Evolutionary conservation across 106 monocot genomes (phyloP).

Genomic region (Vanilla planifolia): DNA sequence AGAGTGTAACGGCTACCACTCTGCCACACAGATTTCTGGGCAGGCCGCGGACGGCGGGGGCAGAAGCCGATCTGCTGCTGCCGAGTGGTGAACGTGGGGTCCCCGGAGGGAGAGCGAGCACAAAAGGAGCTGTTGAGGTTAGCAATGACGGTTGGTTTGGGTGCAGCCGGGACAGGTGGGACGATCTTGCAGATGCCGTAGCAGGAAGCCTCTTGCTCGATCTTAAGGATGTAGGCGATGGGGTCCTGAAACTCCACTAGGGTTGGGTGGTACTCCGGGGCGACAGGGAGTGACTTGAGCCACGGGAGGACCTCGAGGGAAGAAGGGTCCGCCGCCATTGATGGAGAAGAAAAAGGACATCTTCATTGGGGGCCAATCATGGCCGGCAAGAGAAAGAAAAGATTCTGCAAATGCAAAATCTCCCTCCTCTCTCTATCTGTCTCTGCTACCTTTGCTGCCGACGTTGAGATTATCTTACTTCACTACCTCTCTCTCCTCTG

Average conservation of each 20-base stretch:
- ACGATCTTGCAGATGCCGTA: slow-evolving; percentile 99
- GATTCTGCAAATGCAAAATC: neutral
- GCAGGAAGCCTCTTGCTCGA: slow-evolving; percentile 77
- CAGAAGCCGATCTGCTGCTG: slow-evolving; percentile 97
- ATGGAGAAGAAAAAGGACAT: neutral
- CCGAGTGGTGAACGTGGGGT: slow-evolving; percentile 74
- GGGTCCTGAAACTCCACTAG: slow-evolving; percentile 85
- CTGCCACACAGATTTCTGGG: slow-evolving; percentile 92
- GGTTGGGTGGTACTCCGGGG: slow-evolving; percentile 89
- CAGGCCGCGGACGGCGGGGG: slow-evolving; percentile 73
- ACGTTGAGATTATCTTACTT: neutral
- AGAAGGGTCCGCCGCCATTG: slow-evolving; percentile 17
- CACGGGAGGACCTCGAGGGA: slow-evolving; percentile 42
- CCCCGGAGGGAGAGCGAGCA: slow-evolving; percentile 12
- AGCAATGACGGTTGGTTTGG: slow-evolving; percentile 42
- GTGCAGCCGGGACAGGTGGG: slow-evolving; percentile 65
- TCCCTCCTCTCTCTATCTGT: neutral
- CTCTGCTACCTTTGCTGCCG: neutral
- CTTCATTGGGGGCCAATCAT: neutral
- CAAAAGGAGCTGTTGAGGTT: slow-evolving; percentile 69
- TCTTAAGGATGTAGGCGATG: slow-evolving; percentile 88
- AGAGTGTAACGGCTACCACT: slow-evolving; percentile 79
- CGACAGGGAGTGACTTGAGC: slow-evolving; percentile 80
- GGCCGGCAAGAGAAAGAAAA: neutral
- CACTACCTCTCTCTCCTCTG: neutral